A percentile compares a stretch with the other conserved stretches of the same genome.
phyloP scores from a whole-genome alignment of 2,329 filamentous ascomycete genomes.

The Cladosporium sp. region DNA sequence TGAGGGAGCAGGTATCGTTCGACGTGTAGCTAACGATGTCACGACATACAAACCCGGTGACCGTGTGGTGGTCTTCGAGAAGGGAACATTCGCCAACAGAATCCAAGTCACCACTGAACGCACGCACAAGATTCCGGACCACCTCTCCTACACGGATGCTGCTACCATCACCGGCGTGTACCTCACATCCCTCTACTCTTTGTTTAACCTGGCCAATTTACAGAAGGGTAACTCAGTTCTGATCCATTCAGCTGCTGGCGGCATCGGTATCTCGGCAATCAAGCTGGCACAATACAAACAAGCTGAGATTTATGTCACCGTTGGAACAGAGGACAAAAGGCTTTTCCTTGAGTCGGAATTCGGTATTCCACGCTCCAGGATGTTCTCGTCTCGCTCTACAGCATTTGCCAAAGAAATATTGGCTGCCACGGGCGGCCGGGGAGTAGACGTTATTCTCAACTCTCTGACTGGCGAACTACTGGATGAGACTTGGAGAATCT shows the following conservation, averaged over 20 bases:
- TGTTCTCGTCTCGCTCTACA: constrained; percentile 27
- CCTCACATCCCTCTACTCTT: constrained; percentile 14
- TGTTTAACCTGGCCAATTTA: constrained; percentile 20
- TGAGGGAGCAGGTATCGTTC: constrained; percentile 21
- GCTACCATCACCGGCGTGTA: constrained; percentile 18
- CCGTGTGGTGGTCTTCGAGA: constrained; percentile 18
- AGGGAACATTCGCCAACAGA: constrained; percentile 24
- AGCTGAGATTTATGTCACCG: constrained; percentile 33
- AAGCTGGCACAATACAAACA: constrained; percentile 28
- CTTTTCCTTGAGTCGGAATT: constrained; percentile 25
- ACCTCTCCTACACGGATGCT: constrained; percentile 24
- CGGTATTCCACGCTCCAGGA: constrained; percentile 30
- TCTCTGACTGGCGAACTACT: constrained; percentile 21
- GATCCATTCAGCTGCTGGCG: constrained; percentile 36
- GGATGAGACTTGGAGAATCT: constrained; percentile 21
- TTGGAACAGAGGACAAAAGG: constrained; percentile 28
- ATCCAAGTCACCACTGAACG: background rate
- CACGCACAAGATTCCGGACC: constrained; percentile 22
- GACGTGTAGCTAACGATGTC: constrained; percentile 21
- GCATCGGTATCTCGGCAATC: constrained; percentile 35
- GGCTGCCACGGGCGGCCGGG: constrained; percentile 20
- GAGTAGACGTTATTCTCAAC: constrained; percentile 21
- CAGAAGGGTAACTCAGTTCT: constrained; percentile 33
- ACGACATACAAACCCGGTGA: constrained; percentile 22
- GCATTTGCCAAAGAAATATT: constrained; percentile 26